Base-by-base conservation (phyloP, 352 stramenopile species). In the Phytophthora niederhauseri region DNA sequence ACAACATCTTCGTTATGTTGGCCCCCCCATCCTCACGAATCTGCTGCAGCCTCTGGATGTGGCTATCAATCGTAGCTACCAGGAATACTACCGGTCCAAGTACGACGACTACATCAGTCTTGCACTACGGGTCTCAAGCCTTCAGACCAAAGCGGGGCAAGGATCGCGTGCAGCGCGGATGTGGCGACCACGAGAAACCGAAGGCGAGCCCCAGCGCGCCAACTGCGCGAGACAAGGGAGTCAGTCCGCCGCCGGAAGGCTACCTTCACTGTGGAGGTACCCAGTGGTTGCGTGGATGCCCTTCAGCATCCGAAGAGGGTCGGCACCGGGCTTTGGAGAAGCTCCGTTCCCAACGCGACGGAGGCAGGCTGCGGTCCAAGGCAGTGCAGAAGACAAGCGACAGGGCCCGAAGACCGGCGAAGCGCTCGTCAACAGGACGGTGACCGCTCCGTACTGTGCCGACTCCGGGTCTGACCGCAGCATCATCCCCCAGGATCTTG, bases 11-110 rank as follows among this genome's bases (percentile, higher is more conserved):
- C 26, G 26, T 28, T 28, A 28, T 28, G 26, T 28, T 28, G 26
- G 26, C 4, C 26, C 26, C 26, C 26, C 26, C 26, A 28, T 4
- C 26, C 31, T 70, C 9, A 66, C 56, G 1, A 70, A 70, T 38
- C 1, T 65, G 9, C 26, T 70, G 8, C 56, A 70, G 26, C 64
- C 64, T 3, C 20, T 65, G 4, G 50, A 66, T 6, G 50, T 57
- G 0, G 49, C 48, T 45, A 19, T 70, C 0, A 64, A 70, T 49
- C 11, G 36, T 0, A 66, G 64, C 28, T 66, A 70, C 41, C 57
- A 70, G 41, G 62, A 63, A 9, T 69, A 43, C 34, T 63, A 68
- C 20, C 22, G 17, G n/a, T 20, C 19, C 0, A 68, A 68, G 52
- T 63, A 38, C 31, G 62, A 63, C 15, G 34, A 61, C 3, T 62